Base-by-base conservation (phyloP, 192 early-diverging fungal species). In the Rhizophagus clarus region DNA sequence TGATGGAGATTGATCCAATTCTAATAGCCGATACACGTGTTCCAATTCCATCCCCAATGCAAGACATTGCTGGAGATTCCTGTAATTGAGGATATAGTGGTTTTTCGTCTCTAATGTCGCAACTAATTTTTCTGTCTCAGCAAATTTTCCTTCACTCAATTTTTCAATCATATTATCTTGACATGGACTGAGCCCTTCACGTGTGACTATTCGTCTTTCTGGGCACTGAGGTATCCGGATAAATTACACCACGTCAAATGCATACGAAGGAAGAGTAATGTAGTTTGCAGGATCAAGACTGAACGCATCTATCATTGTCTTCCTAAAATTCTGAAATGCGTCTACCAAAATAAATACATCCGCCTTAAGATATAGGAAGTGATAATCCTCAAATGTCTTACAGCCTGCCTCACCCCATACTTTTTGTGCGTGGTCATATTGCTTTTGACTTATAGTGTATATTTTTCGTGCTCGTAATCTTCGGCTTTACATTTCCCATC, bases 101-200 rank as follows among this genome's bases (percentile, higher is more conserved):
- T 76, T 61, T 61, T 76, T 76, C 37, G 32, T 60, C 10, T 76
- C 26, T 17, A 76, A 60, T 37, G 61, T 63, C 34, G 61, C 17
- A 34, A 76, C 61, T 61, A 76, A 60, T 62, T 76, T 76, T 62
- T 76, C 74, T 76, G 74, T 76, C 60, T 63, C 73, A 1, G 56
- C 15, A 63, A 45, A 45, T 11, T 45, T 45, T 1, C 11, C 1
- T 2, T 12, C 2, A 2, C 56, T 24, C 40, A 61, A 26, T 34
- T 62, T 62, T n/a, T 32, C 32, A 34, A 34, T n/a, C 56, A 51
- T 61, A 61, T 75, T 51, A 61, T 75, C 61, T 62, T 76, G 74
- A 11, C 40, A 61, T 10, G 14, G 61, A 24, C 74, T 37, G 22
- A 61, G 61, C 61, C 31, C 60, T 61, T 76, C 74, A 76, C 61